These are phyloP conservation scores for Fusarium sp. DNA, from an alignment of 2,329 filamentous ascomycete genomes.

Conservation along the genomic window DNA sequence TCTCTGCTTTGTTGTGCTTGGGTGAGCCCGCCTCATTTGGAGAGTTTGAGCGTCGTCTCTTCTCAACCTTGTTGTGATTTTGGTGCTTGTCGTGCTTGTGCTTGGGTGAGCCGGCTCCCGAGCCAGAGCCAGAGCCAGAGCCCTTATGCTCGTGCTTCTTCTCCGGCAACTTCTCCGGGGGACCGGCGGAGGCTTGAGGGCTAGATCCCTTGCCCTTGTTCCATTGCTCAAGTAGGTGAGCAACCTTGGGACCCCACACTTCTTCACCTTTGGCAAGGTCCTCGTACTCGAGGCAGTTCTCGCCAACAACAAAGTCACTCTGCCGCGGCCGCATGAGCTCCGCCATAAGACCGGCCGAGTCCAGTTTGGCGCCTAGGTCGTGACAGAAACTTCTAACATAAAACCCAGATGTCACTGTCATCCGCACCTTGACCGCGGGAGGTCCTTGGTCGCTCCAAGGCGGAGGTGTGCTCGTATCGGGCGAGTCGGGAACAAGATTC, in stretches of 20 bases:
- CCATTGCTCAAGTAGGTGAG: constrained; percentile 59
- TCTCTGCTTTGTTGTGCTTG: constrained; percentile 40
- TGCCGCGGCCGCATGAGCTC: constrained; percentile 84
- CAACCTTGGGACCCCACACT: constrained; percentile 83
- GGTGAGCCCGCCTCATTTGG: constrained; percentile 36
- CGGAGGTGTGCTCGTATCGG: constrained; percentile 60
- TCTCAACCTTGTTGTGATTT: constrained; percentile 39
- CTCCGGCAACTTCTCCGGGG: constrained; percentile 41
- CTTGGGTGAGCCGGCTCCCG: constrained; percentile 13
- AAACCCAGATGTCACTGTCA: constrained; percentile 96
- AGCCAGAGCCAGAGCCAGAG: background rate
- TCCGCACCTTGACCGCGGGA: constrained; percentile 82
- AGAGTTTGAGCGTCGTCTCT: constrained; percentile 48
- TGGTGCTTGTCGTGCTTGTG: constrained; percentile 31
- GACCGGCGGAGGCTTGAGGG: constrained; percentile 31
- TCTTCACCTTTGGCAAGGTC: constrained; percentile 81
- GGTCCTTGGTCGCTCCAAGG: constrained; percentile 72
- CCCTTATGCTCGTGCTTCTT: constrained; percentile 32
- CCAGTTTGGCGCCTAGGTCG: constrained; percentile 85
- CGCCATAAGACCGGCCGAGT: constrained; percentile 87
- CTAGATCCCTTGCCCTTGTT: constrained; percentile 45
- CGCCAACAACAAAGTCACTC: constrained; percentile 77
- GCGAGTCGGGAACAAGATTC: constrained; percentile 64
- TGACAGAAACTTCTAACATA: constrained; percentile 96
- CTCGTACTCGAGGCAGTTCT: constrained; percentile 80